Evolutionary conservation across 495 filamentous ascomycete species (phyloP).

Genomic region (Penicillium angulare): DNA sequence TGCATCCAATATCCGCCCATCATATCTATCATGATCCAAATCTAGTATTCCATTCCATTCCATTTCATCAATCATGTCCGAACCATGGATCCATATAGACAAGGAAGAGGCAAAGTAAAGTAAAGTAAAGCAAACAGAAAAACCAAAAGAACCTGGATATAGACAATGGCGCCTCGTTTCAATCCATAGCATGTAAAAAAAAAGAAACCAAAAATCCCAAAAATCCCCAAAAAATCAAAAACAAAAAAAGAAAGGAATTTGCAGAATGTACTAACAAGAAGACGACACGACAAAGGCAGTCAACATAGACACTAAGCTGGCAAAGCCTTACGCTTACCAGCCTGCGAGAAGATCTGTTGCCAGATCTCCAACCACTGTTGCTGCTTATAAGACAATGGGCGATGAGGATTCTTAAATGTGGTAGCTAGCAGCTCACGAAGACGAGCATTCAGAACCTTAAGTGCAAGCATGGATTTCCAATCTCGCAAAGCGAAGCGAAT

Average conservation of each 20-base stretch:
- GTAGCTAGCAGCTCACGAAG: constrained; percentile 69
- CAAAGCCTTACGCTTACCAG: constrained; percentile 23
- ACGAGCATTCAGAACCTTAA: constrained; percentile 70
- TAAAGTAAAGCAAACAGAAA: too few relatives aligned
- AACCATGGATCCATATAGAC: too few relatives aligned
- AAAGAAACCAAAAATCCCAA: too few relatives aligned
- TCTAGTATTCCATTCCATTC: neutral
- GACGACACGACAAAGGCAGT: neutral
- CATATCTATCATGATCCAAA: neutral
- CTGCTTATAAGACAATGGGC: constrained; percentile 59
- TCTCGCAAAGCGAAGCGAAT: constrained; percentile 83
- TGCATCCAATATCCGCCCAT: neutral
- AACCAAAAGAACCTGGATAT: too few relatives aligned
- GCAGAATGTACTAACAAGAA: neutral
- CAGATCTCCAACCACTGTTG: constrained; percentile 77
- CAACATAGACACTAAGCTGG: neutral
- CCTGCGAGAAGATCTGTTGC: constrained; percentile 42
- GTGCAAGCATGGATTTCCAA: constrained; percentile 84
- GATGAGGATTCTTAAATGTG: constrained; percentile 71
- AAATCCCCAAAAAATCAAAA: neutral
- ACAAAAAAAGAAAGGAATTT: neutral
- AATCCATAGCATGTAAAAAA: too few relatives aligned
- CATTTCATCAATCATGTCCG: neutral
- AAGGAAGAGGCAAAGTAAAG: too few relatives aligned
- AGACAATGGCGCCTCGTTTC: too few relatives aligned